A percentile compares a stretch with the other conserved stretches of the same genome.
These are phyloP conservation scores for Zasmidium citrigriseum DNA, from an alignment of 2,329 filamentous ascomycete species.

Conservation along the genomic window DNA sequence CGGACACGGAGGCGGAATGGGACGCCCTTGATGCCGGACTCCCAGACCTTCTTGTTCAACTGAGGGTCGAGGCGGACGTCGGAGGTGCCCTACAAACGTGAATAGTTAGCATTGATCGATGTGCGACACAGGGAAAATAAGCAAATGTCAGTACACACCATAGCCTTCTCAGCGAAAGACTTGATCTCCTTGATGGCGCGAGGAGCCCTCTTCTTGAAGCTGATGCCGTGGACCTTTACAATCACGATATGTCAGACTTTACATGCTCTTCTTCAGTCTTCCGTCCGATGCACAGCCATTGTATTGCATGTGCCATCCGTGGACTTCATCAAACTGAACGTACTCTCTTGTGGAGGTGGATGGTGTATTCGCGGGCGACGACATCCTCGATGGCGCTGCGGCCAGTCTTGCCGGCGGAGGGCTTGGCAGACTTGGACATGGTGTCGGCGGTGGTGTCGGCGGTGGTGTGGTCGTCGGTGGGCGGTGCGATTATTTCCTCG, in stretches of 20 bases:
- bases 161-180: slow-evolving; percentile 86
- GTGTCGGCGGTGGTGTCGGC: slow-evolving; percentile 44
- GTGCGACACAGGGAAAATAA: neutral
- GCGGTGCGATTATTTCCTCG: slow-evolving; percentile 16
- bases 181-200: slow-evolving; percentile 99
- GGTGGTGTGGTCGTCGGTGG: slow-evolving; percentile 12
- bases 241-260: slow-evolving; percentile 38
- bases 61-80: slow-evolving; percentile 98
- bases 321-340: slow-evolving; percentile 75
- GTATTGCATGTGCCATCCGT: slow-evolving; percentile 50
- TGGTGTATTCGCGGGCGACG: slow-evolving; percentile 99
- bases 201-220: slow-evolving; percentile 99
- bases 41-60: slow-evolving; percentile 99
- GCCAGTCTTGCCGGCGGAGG: slow-evolving; percentile 70
- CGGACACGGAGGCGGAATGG: slow-evolving; percentile 96
- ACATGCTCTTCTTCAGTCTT: slow-evolving; percentile 59
- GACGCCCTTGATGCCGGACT: slow-evolving; percentile 97
- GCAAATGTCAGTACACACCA: slow-evolving; percentile 67
- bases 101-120: slow-evolving; percentile 9
- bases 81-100: slow-evolving; percentile 71
- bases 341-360: slow-evolving; percentile 99
- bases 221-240: slow-evolving; percentile 85
- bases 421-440: slow-evolving; percentile 58
- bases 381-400: slow-evolving; percentile 98
- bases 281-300: slow-evolving; percentile 56